These are phyloP conservation scores for Draba incana DNA, from an alignment of 345 rosid genomes.

Conservation along the genomic window DNA sequence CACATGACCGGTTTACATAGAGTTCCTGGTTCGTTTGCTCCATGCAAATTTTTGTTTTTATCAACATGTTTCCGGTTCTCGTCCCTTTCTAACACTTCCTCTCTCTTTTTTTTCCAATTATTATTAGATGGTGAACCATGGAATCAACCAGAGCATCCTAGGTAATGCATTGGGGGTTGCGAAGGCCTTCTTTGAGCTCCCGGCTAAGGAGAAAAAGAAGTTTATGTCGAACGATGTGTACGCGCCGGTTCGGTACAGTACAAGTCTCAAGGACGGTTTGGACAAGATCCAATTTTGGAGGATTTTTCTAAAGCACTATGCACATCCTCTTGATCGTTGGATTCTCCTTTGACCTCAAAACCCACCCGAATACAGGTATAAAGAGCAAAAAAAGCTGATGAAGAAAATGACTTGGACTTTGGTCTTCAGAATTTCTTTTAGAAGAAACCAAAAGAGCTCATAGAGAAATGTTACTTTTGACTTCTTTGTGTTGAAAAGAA, in stretches of 20 bases:
- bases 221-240: conserved; percentile 57
- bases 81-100: not conserved
- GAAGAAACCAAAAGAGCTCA: no score
- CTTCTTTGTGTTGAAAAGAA: no score
- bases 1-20: conserved; percentile 25
- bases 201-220: conserved; percentile 52
- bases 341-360: conserved; percentile 62
- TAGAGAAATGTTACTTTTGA: no score
- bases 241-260: conserved; percentile 60
- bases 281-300: conserved; percentile 68
- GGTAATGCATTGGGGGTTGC: conserved; percentile 57
- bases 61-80: conserved; percentile 27
- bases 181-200: conserved; percentile 48
- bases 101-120: not conserved
- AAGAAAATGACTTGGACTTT: no score
- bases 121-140: conserved; percentile 59
- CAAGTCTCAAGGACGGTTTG: conserved; percentile 58
- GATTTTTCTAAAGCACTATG: conserved; percentile 70
- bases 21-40: not conserved
- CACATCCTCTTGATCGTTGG: conserved; percentile 64
- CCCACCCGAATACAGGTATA: conserved; percentile 62
- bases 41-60: not conserved
- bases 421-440: no score
- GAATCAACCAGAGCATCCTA: conserved; percentile 51
- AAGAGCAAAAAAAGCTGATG: no score